Evolutionary conservation across 257 asterid genomes (phyloP), one percentile per base, ranked within the genome.

Genomic region (Przewalskia tangutica): DNA sequence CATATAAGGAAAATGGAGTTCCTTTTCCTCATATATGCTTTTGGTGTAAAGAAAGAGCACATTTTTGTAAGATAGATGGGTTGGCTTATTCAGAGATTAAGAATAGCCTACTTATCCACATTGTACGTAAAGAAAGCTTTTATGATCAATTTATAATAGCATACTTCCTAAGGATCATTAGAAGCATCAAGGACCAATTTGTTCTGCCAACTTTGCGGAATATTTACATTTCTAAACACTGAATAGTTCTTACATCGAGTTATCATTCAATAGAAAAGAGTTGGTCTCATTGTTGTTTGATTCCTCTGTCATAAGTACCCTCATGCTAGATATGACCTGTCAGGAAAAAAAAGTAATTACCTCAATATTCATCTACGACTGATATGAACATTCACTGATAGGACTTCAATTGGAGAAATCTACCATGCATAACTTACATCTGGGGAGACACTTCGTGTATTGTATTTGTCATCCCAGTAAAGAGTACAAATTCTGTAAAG

Each of bases 271-370:
- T 77, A 94, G 84, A 85, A 93, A 94, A 20, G 98, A 91, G 86
- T 84, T 94, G 87, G 92, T 90, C 85, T 81, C 89, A 7, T 97
- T 90, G 58, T 89, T 88, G 84, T 90, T 92, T 6, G 97, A 93
- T 83, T 93, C 98, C 88, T 94, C 99, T 6, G 95, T 91, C 98
- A 93, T 92, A 77, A 92, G 87, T 81, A 94, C 94, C 87, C 92
- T 94, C 97, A 96, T 96, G 89, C 93, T 93, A 84, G 97, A 87
- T 86, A 94, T 93, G 67, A 96, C 99, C 99, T 96, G 90, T 65
- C 62, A 64, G 36, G 77, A 81, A 1, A 67, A 53, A 79, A 2
- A 55, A 40, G n/a, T 16, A 75, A 75, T 1, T 50, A 62, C 62
- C 8, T 75, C 46, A 73, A 32, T 53, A 32, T 81, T 81, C 78